Conservation (phyloP, 306 rosid species). For the Trichosanthes truncata region DNA sequence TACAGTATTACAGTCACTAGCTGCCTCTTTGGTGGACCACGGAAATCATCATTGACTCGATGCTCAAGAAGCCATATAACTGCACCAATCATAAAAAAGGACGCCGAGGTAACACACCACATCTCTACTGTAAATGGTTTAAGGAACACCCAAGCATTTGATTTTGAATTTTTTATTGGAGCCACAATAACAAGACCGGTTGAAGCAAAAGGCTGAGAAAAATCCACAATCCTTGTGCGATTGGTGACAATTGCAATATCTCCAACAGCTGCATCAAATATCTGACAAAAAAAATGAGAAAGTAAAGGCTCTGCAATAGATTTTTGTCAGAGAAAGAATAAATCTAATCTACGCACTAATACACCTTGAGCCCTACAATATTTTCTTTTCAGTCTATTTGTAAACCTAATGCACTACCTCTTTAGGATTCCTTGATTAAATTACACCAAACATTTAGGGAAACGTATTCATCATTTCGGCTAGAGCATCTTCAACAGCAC, state of each 20-base stretch:
- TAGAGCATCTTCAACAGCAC: background rate
- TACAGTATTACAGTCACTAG: slow-evolving; percentile 62
- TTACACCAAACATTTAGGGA: background rate
- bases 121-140: slow-evolving; percentile 76
- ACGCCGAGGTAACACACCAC: slow-evolving; percentile 72
- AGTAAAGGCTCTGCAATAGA: background rate
- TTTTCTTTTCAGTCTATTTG: background rate
- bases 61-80: slow-evolving; percentile 96
- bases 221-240: slow-evolving; percentile 69
- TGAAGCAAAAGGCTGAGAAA: slow-evolving; percentile 87
- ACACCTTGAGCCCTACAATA: background rate
- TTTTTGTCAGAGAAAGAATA: background rate
- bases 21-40: slow-evolving; percentile 89
- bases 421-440: background rate
- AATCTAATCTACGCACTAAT: background rate
- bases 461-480: background rate
- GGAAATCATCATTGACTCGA: slow-evolving; percentile 77
- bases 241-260: slow-evolving; percentile 88
- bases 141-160: slow-evolving; percentile 88
- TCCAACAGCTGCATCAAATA: slow-evolving; percentile 86
- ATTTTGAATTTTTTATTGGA: slow-evolving; percentile 37
- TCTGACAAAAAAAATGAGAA: slow-evolving; percentile 30
- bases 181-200: slow-evolving; percentile 91
- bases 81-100: slow-evolving; percentile 60
- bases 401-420: background rate